These are phyloP conservation scores for Diplotaxis tenuifolia DNA, from an alignment of 345 rosid genomes.

Conservation along the genomic window DNA sequence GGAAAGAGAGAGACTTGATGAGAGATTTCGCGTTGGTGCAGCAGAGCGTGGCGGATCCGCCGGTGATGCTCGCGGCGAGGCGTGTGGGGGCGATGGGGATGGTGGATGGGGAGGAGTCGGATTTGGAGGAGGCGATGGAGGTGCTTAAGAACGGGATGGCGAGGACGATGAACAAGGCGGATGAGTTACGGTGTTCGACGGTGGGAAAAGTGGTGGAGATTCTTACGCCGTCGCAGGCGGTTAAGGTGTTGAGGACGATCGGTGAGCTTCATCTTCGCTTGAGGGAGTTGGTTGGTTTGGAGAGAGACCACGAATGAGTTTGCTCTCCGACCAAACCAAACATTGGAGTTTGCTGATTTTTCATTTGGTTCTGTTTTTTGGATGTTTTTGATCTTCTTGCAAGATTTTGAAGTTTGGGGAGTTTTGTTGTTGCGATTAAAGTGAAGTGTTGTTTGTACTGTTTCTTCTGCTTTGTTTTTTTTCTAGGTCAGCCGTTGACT, in stretches of 20 bases:
- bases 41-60: constrained; percentile 39
- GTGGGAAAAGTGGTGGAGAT: constrained; percentile 39
- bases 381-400: not conserved
- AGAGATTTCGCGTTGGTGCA: constrained; percentile 33
- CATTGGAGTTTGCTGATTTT: not conserved
- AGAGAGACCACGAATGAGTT: constrained; percentile 2
- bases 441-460: not conserved
- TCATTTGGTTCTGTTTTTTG: not conserved
- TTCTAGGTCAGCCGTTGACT: not conserved
- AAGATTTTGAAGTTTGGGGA: not conserved
- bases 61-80: constrained; percentile 37
- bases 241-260: constrained; percentile 25
- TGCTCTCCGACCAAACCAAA: not conserved
- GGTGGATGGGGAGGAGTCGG: constrained; percentile 28
- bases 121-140: constrained; percentile 33
- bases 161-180: constrained; percentile 30
- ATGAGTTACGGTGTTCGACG: constrained; percentile 34
- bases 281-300: constrained; percentile 9
- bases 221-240: constrained; percentile 28
- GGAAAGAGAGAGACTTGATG: constrained; percentile 35
- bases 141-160: constrained; percentile 32
- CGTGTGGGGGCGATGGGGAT: constrained; percentile 26
- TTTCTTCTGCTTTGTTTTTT: not conserved
- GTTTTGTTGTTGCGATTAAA: not conserved
- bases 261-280: constrained; percentile 32